phyloP scores from a whole-genome alignment of 768 basidiomycete genomes.

The Boletus reticuloceps region DNA sequence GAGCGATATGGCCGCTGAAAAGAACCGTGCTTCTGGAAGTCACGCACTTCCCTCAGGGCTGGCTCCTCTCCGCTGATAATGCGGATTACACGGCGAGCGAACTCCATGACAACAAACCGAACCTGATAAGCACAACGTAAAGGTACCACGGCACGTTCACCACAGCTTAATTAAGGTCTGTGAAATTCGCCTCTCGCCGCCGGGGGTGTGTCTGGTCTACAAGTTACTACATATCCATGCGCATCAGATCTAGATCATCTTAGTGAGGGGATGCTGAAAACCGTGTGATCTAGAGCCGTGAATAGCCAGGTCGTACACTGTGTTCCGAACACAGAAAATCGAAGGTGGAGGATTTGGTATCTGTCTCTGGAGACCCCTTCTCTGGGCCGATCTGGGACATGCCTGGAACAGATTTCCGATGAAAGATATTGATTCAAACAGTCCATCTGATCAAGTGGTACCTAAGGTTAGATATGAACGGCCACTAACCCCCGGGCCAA shows the following conservation, averaged over 20 bases:
- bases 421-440: background rate
- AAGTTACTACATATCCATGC: no score
- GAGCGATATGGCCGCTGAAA: no score
- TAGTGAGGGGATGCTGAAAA: background rate
- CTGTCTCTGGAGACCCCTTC: background rate
- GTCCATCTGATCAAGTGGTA: background rate
- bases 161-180: no score
- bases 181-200: no score
- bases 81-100: background rate
- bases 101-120: background rate
- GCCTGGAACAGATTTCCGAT: background rate
- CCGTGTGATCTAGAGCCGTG: background rate
- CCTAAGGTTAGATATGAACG: no score
- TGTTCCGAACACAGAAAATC: background rate
- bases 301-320: background rate
- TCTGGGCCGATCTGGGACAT: background rate
- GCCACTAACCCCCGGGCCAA: no score
- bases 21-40: background rate
- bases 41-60: background rate
- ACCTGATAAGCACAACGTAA: constrained; percentile 2
- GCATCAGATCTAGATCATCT: background rate
- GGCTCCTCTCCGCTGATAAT: background rate
- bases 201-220: background rate
- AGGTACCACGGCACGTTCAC: no score
- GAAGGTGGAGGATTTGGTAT: background rate